phyloP scores from a whole-genome alignment of 495 filamentous ascomycete species.

The Trichoderma erinaceum region DNA sequence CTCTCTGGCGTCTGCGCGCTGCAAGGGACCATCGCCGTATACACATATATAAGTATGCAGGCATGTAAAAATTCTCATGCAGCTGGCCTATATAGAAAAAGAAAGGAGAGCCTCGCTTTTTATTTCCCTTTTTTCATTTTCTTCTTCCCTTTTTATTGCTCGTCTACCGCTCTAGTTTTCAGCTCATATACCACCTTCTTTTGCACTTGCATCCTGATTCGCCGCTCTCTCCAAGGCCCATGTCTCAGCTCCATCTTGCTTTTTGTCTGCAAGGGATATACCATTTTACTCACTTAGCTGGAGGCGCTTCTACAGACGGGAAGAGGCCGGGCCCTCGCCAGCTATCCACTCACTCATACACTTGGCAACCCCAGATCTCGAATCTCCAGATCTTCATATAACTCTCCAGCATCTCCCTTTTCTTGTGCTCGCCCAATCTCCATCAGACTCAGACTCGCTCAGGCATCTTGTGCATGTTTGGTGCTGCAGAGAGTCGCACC shows the following conservation, averaged over 20 bases:
- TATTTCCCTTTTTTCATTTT: not conserved
- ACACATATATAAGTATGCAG: too few relatives aligned
- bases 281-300: not conserved
- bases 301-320: not conserved
- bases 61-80: too few relatives aligned
- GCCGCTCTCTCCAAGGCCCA: not conserved
- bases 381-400: not conserved
- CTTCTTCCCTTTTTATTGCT: not conserved
- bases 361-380: not conserved
- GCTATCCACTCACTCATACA: not conserved
- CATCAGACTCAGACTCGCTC: too few relatives aligned
- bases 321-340: not conserved
- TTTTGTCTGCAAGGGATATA: not conserved
- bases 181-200: not conserved
- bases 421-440: too few relatives aligned
- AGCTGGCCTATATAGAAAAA: not conserved
- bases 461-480: too few relatives aligned
- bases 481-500: too few relatives aligned
- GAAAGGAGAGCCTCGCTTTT: not conserved
- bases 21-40: too few relatives aligned
- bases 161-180: not conserved
- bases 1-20: not conserved
- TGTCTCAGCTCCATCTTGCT: slow-evolving; percentile 1
- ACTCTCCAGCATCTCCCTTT: not conserved
- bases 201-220: not conserved